phyloP scores from a whole-genome alignment of 495 filamentous ascomycete species.

The Hyphodiscus hymeniophilus region DNA sequence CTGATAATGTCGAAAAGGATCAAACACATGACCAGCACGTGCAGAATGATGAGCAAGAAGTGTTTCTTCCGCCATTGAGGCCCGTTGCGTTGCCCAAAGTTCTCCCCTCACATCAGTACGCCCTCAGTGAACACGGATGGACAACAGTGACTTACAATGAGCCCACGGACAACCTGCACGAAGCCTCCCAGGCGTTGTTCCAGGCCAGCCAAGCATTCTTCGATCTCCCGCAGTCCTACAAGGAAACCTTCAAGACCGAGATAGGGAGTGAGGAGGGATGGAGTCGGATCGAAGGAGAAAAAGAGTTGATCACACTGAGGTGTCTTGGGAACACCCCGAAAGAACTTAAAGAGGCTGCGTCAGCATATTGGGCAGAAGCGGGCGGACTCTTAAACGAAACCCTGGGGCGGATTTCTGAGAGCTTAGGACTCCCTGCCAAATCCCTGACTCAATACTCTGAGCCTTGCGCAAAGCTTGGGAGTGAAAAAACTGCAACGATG shows the following conservation, averaged over 20 bases:
- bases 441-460: conserved; percentile 6
- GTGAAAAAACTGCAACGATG: conserved; percentile 9
- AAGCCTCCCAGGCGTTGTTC: conserved; percentile 6
- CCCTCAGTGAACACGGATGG: conserved; percentile 9
- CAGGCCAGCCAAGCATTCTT: conserved; percentile 10
- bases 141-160: not conserved
- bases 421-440: conserved; percentile 7
- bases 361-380: conserved; percentile 4
- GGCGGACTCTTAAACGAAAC: conserved; percentile 4
- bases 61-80: conserved; percentile 3
- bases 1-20: no score
- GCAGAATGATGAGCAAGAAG: no score
- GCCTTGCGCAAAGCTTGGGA: conserved; percentile 1
- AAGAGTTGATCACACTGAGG: conserved; percentile 15
- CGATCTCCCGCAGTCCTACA: conserved; percentile 7
- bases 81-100: conserved; percentile 2
- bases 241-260: conserved; percentile 10
- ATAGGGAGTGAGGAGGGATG: conserved; percentile 13
- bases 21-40: no score
- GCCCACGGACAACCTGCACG: not conserved
- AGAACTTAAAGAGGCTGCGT: conserved; percentile 6
- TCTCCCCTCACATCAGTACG: conserved; percentile 1
- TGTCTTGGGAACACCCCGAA: conserved; percentile 6
- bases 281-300: conserved; percentile 13
- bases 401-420: conserved; percentile 3